Evolutionary conservation across 148 eudicot species (phyloP).

Genomic region (Rhododendron ferrugineum): DNA sequence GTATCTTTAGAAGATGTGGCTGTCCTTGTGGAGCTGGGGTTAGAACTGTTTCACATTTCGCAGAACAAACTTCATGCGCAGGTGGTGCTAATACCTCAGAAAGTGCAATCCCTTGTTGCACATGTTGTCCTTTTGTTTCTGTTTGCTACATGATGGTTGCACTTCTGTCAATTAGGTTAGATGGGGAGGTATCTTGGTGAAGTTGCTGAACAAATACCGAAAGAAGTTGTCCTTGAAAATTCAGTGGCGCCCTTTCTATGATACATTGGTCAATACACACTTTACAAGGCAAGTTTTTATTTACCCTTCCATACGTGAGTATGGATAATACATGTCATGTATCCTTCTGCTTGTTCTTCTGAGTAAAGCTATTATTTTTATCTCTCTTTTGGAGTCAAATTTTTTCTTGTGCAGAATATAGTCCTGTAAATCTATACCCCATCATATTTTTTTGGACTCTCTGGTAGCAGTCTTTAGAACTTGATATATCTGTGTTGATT

Average conservation of each 20-base stretch:
- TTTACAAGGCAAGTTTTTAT: slow-evolving; percentile 58
- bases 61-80: slow-evolving; percentile 68
- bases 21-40: slow-evolving; percentile 51
- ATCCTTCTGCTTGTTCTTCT: background rate
- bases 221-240: slow-evolving; percentile 69
- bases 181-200: slow-evolving; percentile 84
- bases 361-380: background rate
- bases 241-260: slow-evolving; percentile 86
- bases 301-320: background rate
- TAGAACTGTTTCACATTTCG: slow-evolving; percentile 60
- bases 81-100: slow-evolving; percentile 34
- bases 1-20: slow-evolving; percentile 68
- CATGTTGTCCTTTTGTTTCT: background rate
- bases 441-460: background rate
- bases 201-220: slow-evolving; percentile 69
- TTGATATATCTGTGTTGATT: background rate
- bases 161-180: slow-evolving; percentile 55
- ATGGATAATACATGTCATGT: background rate
- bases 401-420: background rate
- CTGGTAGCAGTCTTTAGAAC: background rate
- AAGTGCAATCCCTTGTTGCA: background rate
- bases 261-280: slow-evolving; percentile 73
- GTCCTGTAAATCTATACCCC: background rate
- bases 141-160: slow-evolving; percentile 6
- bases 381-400: background rate